Base-by-base conservation (phyloP, 805 yeast species). In the Saturnispora quitensis region DNA sequence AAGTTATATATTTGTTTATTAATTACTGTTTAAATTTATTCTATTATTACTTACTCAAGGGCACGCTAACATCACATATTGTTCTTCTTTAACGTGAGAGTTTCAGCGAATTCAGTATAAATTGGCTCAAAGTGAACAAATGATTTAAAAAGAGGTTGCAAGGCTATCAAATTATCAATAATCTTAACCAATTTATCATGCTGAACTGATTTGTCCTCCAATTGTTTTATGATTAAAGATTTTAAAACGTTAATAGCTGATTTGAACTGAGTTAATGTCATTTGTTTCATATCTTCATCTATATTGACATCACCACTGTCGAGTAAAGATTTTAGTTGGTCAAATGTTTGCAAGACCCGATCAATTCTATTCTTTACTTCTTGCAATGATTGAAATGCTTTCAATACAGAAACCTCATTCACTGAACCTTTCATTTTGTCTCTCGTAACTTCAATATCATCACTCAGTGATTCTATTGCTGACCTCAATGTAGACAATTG, bases 401-500 rank as follows among this genome's bases (percentile, higher is more conserved):
- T 56, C 20, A 72, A 60, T 2, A 50, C 38, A 12, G 36, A 31
- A 4, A 52, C 49, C 38, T 59, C 34, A 2, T 36, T n/a, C 22
- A 43, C 40, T 2, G 60, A n/a, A 0, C 40, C 43, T 17, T 53
- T 47, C 25, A 72, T 47, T 52, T 68, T 59, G 22, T 34, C 24
- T 27, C 65, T 65, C 25, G 72, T 65, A 4, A 61, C 62, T 0
- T 54, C 53, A 20, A 81, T 60, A 51, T 81, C 82, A 5, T 72
- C 70, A 45, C 78, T 75, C 40, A 84, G 62, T 2, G 86, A 72
- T 43, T 76, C 71, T 24, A 83, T 76, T 0, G 88, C 76, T 49
- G 80, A 76, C 15, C 77, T 73, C 45, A 84, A 65, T 0, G 82
- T 76, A 43, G 81, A 84, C 43, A 81, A 67, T 60, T 83, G 84